Base-by-base conservation (phyloP, 345 rosid genomes). In the Angophora floribunda region DNA sequence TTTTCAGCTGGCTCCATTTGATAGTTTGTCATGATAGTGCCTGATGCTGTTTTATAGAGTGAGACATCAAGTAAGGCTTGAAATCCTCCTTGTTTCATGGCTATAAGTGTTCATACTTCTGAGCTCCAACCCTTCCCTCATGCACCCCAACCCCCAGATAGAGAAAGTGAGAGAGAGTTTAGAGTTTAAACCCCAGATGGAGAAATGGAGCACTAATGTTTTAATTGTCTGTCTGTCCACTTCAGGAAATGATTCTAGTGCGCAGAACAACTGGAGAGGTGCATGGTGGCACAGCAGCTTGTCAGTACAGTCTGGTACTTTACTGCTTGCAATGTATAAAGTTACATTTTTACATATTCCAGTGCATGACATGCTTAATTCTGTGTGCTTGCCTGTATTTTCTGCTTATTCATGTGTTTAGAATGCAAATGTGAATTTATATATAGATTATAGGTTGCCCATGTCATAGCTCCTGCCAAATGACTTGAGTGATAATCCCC, bases 271-370 rank as follows among this genome's bases (percentile, higher is more conserved):
- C 91, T 97, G 99, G 99, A 96, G 94, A 89, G 99, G 99, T 63
- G 95, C 96, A 41, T 98, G 99, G 99, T 95, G 98, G 99, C 99
- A 97, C 92, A 94, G 97, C 91, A 95, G 94, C 93, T 93, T 96
- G 88, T 91, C 91, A 57, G 90, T 91, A 88, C 93, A 92, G 44
- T 94, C 98, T 90, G 99, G 99, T 98, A 89, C 53, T 88, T 70
- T 51, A 57, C 44, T 47, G 24, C 44, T 70, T 36, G 84, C 84
- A 41, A 41, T 36, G 36, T 70, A 70, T 41, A 41, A 41, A 41
- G 49, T 75, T 41, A 41, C 63, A 51, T 16, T 14, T 51, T 44
- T 14, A 22, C 47, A 32, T 52, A 44, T 41, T 49, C 65, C 45
- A 53, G 59, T 19, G 36, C 21, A 45, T 36, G 65, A 44, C 30